Percentiles rank a stretch among this genome's conserved stretches.
These are phyloP conservation scores for Trebouxia sp. DNA, from an alignment of 139 green algal species.

Conservation along the genomic window DNA sequence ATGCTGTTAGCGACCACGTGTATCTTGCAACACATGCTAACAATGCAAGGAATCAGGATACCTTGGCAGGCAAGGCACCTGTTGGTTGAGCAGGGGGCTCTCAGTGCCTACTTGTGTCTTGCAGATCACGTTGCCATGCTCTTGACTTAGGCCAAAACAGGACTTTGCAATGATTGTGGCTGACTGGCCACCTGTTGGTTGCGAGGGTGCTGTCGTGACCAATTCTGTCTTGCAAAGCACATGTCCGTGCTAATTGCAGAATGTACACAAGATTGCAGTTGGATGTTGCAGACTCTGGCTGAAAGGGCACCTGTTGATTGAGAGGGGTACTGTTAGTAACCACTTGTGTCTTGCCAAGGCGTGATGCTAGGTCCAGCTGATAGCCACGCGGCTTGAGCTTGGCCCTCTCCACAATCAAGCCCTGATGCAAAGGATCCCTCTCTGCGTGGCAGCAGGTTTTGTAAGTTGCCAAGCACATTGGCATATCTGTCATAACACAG, in stretches of 20 bases:
- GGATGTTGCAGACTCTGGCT: neutral
- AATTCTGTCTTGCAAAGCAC: too few species aligned
- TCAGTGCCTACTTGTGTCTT: too few species aligned
- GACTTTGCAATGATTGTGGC: too few species aligned
- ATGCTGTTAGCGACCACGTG: neutral
- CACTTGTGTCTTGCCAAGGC: constrained; percentile 82
- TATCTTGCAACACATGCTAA: too few species aligned
- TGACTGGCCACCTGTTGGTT: neutral
- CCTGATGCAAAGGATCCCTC: constrained; percentile 86
- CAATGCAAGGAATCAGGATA: too few species aligned
- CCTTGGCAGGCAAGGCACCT: too few species aligned
- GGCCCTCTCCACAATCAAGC: constrained; percentile 81
- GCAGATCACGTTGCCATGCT: too few species aligned
- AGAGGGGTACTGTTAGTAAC: constrained; percentile 75
- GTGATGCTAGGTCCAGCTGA: constrained; percentile 73
- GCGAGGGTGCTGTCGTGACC: too few species aligned
- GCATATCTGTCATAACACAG: neutral
- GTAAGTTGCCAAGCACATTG: neutral
- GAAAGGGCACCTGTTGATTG: constrained; percentile 63
- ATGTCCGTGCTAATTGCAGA: too few species aligned
- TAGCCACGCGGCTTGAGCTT: constrained; percentile 76
- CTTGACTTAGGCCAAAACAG: too few species aligned
- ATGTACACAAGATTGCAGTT: neutral
- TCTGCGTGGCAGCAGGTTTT: constrained; percentile 42
- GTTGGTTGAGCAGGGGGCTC: too few species aligned